phyloP scores from a whole-genome alignment of 495 filamentous ascomycete species.

The Pyrenula aspistea region DNA sequence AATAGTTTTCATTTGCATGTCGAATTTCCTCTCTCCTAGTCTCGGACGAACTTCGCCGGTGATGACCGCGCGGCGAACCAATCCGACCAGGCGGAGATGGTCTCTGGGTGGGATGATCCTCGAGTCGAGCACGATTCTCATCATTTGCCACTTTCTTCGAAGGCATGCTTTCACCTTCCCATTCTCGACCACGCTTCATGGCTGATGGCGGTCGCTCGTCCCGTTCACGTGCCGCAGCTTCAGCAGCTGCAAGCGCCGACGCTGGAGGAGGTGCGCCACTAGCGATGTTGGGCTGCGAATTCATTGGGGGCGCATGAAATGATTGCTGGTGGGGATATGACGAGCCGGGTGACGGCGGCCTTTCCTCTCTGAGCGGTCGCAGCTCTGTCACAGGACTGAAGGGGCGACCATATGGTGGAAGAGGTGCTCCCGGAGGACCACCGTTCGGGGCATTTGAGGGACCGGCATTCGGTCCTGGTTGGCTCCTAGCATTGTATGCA shows the following conservation, averaged over 20 bases:
- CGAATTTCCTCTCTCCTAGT: constrained; percentile 51
- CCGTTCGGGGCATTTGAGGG: constrained; percentile 47
- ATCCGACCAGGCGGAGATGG: constrained; percentile 48
- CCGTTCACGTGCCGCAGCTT: constrained; percentile 68
- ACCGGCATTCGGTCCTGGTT: constrained; percentile 32
- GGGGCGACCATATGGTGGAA: constrained; percentile 46
- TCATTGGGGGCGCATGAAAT: constrained; percentile 57
- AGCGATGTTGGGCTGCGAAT: constrained; percentile 57
- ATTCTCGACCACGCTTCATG: constrained; percentile 77
- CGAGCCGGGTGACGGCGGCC: constrained; percentile 71
- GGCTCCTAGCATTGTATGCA: background rate
- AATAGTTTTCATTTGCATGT: constrained; percentile 62
- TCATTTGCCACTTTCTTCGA: constrained; percentile 80
- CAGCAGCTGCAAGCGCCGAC: constrained; percentile 59
- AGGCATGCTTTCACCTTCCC: constrained; percentile 68
- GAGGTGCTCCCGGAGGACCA: constrained; percentile 22
- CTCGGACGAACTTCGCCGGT: constrained; percentile 71
- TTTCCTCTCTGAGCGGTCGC: constrained; percentile 73
- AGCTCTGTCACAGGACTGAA: constrained; percentile 76
- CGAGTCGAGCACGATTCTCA: constrained; percentile 73
- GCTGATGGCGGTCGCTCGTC: constrained; percentile 70
- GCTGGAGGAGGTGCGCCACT: constrained; percentile 63
- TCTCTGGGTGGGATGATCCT: constrained; percentile 70
- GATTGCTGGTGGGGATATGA: constrained; percentile 70
- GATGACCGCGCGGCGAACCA: constrained; percentile 54